Base-by-base conservation (phyloP, 1,139 yeast species). In the Kodamaea alishanica region DNA sequence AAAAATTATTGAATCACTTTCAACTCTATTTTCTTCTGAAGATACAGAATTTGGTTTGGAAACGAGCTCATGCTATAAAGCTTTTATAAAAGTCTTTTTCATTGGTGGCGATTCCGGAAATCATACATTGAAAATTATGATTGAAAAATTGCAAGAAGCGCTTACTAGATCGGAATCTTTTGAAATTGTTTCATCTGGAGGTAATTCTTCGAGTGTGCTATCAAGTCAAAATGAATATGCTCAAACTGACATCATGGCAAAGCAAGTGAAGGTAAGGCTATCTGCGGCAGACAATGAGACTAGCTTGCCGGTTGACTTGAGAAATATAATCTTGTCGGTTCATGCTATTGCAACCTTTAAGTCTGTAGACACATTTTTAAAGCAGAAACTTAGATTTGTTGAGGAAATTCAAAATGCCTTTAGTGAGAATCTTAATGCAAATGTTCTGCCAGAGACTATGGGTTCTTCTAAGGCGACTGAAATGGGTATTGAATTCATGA, bases 301-400 rank as follows among this genome's bases (percentile, higher is more conserved):
- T 22, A 35, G 30, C n/a, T 41, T 63, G 1, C 67, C 73, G 1
- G 52, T 59, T 1, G 55, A 53, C 6, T 52, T 68, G 48, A 65
- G 65, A 28, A 65, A 67, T 28, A 55, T 82, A 52, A 62, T 79
- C 26, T 63, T 89, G 12, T 75, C 90, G 11, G 85, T 86, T n/a
- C 96, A 89, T 56, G 95, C 95, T 0, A 82, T 89, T 50, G 95
- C 96, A 0, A 84, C 96, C 0, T 83, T 88, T 55, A 77, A 75
- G 43, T 78, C 90, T 1, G 71, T 90, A 30, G 82, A 79, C 37
- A 75, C 79, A 2, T 88, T 86, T 52, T 61, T 83, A 45, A 76
- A 57, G 32, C 69, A 59, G 37, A 52, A 69, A 38, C 48, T 65
- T 10, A 49, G 48, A 25, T 51, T 65, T 28, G 37, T 61, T 23